Conservation (phyloP, 2,329 filamentous ascomycete genomes). For the Rosellinia necatrix region DNA sequence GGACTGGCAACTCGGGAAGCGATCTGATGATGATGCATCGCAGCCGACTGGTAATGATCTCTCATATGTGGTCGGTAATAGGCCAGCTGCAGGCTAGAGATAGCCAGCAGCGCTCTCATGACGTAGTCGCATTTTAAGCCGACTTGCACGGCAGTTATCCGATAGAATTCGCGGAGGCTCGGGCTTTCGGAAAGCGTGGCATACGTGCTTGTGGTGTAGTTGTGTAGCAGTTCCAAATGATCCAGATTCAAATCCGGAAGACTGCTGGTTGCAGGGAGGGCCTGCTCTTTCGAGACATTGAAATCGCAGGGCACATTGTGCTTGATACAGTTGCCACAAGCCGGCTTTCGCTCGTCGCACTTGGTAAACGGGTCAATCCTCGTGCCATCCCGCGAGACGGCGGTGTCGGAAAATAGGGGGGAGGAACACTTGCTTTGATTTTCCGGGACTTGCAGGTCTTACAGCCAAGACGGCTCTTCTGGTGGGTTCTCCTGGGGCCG, state of each 20-base stretch:
- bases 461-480: not conserved
- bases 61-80: slow-evolving; percentile 36
- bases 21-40: slow-evolving; percentile 40
- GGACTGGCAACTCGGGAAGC: slow-evolving; percentile 15
- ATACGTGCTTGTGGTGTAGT: slow-evolving; percentile 47
- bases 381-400: not conserved
- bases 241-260: slow-evolving; percentile 34
- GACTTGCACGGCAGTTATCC: slow-evolving; percentile 43
- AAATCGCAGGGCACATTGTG: slow-evolving; percentile 29
- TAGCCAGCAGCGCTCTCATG: slow-evolving; percentile 45
- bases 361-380: slow-evolving; percentile 3
- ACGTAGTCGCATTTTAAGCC: slow-evolving; percentile 45
- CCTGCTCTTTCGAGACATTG: not conserved
- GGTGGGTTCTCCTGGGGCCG: not conserved
- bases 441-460: slow-evolving; percentile 13
- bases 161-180: slow-evolving; percentile 43
- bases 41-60: slow-evolving; percentile 40
- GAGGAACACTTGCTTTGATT: slow-evolving; percentile 5
- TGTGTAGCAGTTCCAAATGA: slow-evolving; percentile 49
- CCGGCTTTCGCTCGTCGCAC: slow-evolving; percentile 29
- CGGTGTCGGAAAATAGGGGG: not conserved
- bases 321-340: slow-evolving; percentile 27
- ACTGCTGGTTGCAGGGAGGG: not conserved
- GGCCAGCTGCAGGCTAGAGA: slow-evolving; percentile 47
- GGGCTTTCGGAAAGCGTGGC: slow-evolving; percentile 43